phyloP scores from a whole-genome alignment of 805 yeast genomes.

The Ogataea neopini region DNA sequence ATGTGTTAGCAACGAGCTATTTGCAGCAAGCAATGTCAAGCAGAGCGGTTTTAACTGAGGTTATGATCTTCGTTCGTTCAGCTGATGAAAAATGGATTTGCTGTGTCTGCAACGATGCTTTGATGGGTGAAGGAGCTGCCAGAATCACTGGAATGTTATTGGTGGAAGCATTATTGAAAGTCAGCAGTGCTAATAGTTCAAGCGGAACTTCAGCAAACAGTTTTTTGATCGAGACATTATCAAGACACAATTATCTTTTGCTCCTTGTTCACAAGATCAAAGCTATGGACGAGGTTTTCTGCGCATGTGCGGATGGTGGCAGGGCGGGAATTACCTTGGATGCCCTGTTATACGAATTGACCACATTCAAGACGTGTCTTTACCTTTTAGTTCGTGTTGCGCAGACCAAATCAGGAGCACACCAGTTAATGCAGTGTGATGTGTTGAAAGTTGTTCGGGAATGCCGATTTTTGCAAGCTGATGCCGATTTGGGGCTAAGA shows the following conservation, averaged over 20 bases:
- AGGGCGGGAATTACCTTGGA: constrained; percentile 46
- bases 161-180: constrained; percentile 49
- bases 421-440: constrained; percentile 71
- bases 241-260: constrained; percentile 58
- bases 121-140: constrained; percentile 73
- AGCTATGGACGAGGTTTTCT: constrained; percentile 64
- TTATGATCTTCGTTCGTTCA: constrained; percentile 56
- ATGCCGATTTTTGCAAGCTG: constrained; percentile 59
- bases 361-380: constrained; percentile 71
- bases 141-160: constrained; percentile 76
- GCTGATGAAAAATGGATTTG: constrained; percentile 62
- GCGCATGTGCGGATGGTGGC: constrained; percentile 32
- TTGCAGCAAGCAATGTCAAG: constrained; percentile 51
- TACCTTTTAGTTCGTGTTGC: constrained; percentile 74
- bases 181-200: constrained; percentile 33
- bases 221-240: neutral
- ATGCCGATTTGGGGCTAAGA: constrained; percentile 76
- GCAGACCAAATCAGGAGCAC: constrained; percentile 75
- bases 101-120: constrained; percentile 72
- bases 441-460: constrained; percentile 61
- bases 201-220: constrained; percentile 53
- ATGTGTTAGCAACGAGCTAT: constrained; percentile 68
- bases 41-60: constrained; percentile 44
- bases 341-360: constrained; percentile 66
- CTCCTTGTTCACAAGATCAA: constrained; percentile 67